phyloP scores from a whole-genome alignment of 1,284 basidiomycete species.

The Tilletia walkeri region DNA sequence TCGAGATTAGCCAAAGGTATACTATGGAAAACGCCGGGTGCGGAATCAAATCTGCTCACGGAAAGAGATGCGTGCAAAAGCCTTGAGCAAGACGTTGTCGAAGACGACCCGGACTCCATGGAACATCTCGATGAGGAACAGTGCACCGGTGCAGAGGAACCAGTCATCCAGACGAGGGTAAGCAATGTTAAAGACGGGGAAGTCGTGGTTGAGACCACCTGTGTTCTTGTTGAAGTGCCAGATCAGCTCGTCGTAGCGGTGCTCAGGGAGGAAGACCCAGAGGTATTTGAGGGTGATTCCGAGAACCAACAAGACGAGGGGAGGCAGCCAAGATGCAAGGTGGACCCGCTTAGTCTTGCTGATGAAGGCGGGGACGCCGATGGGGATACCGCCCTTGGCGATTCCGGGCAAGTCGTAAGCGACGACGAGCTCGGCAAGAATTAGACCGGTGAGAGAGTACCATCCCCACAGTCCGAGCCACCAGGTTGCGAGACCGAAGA shows the following conservation, averaged over 20 bases:
- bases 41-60: background rate
- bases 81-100: conserved; percentile 20
- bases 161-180: conserved; percentile 44
- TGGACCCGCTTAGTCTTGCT: conserved; percentile 13
- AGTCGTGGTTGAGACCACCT: conserved; percentile 31
- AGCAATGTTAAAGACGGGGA: conserved; percentile 23
- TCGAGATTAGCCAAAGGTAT: too few species aligned
- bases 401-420: conserved; percentile 26
- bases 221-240: conserved; percentile 34
- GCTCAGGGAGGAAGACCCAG: conserved; percentile 31
- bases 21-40: background rate
- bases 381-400: background rate
- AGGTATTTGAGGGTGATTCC: conserved; percentile 41
- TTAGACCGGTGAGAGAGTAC: conserved; percentile 43
- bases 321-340: conserved; percentile 26
- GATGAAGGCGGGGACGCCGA: conserved; percentile 2
- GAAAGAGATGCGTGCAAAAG: conserved; percentile 34
- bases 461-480: conserved; percentile 44
- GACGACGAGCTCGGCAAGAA: conserved; percentile 36
- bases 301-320: conserved; percentile 20
- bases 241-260: conserved; percentile 28
- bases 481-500: conserved; percentile 34
- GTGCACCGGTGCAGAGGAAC: conserved; percentile 31
- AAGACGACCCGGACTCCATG: conserved; percentile 22
- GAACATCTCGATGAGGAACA: conserved; percentile 37